Percentiles rank a stretch among this genome's conserved stretches.
Evolutionary conservation across 2,329 filamentous ascomycete genomes (phyloP).

Genomic region (Cyphellophora europaea): DNA sequence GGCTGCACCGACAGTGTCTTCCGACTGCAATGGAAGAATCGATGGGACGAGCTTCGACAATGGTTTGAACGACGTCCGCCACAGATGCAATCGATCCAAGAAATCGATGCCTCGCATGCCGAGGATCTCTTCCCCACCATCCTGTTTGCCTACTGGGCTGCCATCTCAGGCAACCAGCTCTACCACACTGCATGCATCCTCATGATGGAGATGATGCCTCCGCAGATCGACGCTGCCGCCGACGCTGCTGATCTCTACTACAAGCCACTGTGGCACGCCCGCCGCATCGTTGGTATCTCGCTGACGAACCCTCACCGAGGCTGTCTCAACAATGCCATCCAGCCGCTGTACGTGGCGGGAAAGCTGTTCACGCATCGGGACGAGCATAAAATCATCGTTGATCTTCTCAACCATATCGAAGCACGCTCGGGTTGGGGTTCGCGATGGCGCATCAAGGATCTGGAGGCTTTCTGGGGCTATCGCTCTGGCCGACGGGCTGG

Average conservation of each 20-base stretch:
- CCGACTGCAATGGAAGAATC: conserved; percentile 33
- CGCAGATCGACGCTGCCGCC: conserved; percentile 17
- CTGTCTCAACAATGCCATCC: conserved; percentile 49
- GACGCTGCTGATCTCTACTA: no score
- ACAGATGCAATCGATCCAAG: conserved; percentile 38
- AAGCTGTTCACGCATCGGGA: conserved; percentile 43
- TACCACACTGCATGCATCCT: conserved; percentile 48
- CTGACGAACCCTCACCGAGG: conserved; percentile 47
- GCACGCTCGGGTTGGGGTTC: conserved; percentile 55
- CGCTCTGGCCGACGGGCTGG: no score
- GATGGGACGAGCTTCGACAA: conserved; percentile 42
- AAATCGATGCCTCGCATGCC: conserved; percentile 17
- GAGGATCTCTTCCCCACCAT: conserved; percentile 41
- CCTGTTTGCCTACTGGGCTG: conserved; percentile 44
- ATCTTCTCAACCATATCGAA: conserved; percentile 49
- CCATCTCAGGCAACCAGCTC: conserved; percentile 48
- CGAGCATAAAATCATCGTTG: conserved; percentile 33
- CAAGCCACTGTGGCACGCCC: conserved; percentile 46
- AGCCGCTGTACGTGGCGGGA: conserved; percentile 49
- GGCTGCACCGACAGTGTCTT: conserved; percentile 33
- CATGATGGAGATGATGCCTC: conserved; percentile 37
- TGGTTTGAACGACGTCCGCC: conserved; percentile 40
- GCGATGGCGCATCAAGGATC: conserved; percentile 48
- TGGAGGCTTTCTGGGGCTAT: conserved; percentile 32
- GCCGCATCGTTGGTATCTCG: conserved; percentile 47